Conservation (phyloP, 345 rosid species). For the Excoecaria agallocha region DNA sequence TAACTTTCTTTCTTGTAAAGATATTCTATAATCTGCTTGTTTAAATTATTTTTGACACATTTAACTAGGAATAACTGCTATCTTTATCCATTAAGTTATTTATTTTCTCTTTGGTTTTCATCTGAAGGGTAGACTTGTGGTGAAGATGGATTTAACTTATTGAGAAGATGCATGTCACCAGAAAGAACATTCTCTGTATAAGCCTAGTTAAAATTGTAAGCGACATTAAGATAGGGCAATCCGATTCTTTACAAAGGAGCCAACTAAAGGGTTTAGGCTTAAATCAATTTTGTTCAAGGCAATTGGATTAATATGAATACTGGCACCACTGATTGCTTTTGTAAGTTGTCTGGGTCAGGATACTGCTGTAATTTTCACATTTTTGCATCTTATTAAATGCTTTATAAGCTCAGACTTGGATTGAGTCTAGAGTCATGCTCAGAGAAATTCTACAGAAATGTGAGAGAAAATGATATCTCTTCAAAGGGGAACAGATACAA, state of each 20-base stretch:
- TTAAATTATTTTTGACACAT: background rate
- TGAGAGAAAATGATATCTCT: too few species aligned
- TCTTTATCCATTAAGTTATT: background rate
- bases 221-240: background rate
- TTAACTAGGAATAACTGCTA: background rate
- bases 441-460: too few species aligned
- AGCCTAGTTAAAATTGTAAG: background rate
- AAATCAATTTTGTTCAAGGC: constrained; percentile 15
- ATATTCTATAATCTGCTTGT: background rate
- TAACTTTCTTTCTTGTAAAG: background rate
- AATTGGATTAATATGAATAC: too few species aligned
- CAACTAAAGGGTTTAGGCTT: background rate
- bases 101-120: constrained; percentile 1
- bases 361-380: background rate
- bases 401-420: too few species aligned
- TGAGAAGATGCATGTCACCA: background rate
- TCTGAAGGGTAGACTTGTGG: background rate
- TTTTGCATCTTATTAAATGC: background rate
- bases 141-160: background rate
- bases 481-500: too few species aligned
- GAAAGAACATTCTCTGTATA: background rate
- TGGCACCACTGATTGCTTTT: background rate
- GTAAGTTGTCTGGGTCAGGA: background rate
- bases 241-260: background rate
- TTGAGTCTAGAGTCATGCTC: too few species aligned